Conservation (phyloP, 352 stramenopile genomes). For the Phytopythium boreale region DNA sequence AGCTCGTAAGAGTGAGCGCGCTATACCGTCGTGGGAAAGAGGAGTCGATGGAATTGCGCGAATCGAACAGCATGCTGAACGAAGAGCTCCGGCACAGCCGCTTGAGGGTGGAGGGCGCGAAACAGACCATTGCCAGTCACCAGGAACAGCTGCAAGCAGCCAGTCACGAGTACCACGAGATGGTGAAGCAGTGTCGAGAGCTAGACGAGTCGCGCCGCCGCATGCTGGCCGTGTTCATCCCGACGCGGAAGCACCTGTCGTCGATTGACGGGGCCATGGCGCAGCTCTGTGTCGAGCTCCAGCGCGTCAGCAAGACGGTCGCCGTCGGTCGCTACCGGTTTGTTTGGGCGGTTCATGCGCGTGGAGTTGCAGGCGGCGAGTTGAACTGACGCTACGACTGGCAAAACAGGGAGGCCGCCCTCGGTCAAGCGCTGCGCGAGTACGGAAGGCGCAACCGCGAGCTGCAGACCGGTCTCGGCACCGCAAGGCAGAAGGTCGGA, state of each 20-base stretch:
- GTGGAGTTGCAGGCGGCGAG: not conserved
- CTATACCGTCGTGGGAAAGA: conserved; percentile 2
- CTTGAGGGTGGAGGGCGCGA: not conserved
- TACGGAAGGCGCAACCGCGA: conserved; percentile 52
- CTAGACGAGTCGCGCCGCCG: conserved; percentile 34
- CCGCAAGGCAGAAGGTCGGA: conserved; percentile 21
- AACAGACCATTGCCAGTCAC: conserved; percentile 12
- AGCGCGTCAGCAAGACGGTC: conserved; percentile 30
- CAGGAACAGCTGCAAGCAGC: conserved; percentile 22
- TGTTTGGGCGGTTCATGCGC: not conserved
- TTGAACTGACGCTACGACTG: not conserved
- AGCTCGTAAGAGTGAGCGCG: conserved; percentile 8
- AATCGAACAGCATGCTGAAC: conserved; percentile 14
- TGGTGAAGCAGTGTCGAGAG: conserved; percentile 17
- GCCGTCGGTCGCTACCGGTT: conserved; percentile 28
- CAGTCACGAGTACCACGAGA: conserved; percentile 10
- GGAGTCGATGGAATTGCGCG: conserved; percentile 5
- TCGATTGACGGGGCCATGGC: conserved; percentile 29
- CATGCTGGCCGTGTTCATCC: conserved; percentile 21
- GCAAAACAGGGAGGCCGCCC: conserved; percentile 31
- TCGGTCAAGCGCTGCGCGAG: conserved; percentile 43
- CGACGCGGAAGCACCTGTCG: conserved; percentile 25
- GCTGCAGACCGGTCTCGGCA: conserved; percentile 33
- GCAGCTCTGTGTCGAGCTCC: conserved; percentile 27
- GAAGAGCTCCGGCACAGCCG: conserved; percentile 21